These are phyloP conservation scores for Leptomonas pyrrhocoris DNA, from an alignment of 208 protist species.

Conservation along the genomic window DNA sequence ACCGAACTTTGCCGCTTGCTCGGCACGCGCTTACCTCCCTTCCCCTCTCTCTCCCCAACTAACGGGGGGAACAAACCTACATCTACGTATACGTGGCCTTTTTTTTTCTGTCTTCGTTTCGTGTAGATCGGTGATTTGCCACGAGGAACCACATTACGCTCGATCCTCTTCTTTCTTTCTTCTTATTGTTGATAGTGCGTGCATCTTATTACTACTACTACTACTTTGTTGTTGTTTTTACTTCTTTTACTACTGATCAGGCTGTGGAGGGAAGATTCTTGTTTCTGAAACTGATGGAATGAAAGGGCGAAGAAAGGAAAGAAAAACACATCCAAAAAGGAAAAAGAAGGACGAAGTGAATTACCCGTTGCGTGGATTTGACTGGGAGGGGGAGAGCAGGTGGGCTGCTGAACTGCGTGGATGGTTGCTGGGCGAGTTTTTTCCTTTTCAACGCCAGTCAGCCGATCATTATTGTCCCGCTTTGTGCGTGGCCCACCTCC, in stretches of 20 bases:
- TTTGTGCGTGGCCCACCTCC: no score
- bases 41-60: not conserved
- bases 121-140: not conserved
- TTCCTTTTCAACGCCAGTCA: no score
- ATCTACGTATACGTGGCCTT: not conserved
- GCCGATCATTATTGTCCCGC: no score
- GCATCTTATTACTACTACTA: no score
- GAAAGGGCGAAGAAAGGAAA: not conserved
- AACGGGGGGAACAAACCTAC: not conserved
- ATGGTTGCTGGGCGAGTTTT: no score
- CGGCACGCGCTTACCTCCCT: not conserved
- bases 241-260: not conserved
- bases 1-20: not conserved
- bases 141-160: not conserved
- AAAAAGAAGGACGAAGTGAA: no score
- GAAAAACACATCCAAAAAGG: not conserved
- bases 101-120: not conserved
- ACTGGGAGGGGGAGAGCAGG: no score
- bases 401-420: no score
- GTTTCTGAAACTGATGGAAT: not conserved
- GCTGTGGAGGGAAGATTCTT: not conserved
- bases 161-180: not conserved
- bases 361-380: no score
- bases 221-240: slow-evolving; percentile 2
- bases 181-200: not conserved